Evolutionary conservation across 345 rosid species (phyloP).

Genomic region (Hibiscus trionum): DNA sequence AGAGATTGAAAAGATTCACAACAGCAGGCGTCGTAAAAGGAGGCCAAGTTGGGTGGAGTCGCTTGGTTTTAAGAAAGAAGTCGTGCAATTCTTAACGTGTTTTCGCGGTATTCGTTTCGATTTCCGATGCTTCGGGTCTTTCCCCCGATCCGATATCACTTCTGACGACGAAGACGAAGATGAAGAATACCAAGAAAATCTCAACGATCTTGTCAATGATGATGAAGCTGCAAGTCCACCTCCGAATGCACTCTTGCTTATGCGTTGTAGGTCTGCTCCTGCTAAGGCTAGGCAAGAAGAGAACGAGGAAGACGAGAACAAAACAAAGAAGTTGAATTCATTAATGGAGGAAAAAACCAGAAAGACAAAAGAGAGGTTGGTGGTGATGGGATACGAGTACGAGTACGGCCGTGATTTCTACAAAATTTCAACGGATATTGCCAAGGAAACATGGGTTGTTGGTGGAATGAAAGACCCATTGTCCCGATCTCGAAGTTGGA

Average conservation of each 20-base stretch:
- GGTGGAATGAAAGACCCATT: conserved; percentile 49
- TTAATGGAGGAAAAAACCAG: conserved; percentile 56
- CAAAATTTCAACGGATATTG: conserved; percentile 58
- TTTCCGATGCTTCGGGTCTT: conserved; percentile 59
- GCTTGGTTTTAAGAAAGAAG: conserved; percentile 65
- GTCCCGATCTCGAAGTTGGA: conserved; percentile 67
- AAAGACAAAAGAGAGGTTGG: conserved; percentile 31
- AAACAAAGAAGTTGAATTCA: conserved; percentile 34
- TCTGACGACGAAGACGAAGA: conserved; percentile 42
- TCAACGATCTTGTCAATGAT: neutral
- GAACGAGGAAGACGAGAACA: conserved; percentile 16
- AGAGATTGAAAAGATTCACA: conserved; percentile 54
- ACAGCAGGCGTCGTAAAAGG: conserved; percentile 28
- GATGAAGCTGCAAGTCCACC: conserved; percentile 57
- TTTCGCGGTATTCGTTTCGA: conserved; percentile 48
- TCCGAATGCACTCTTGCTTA: conserved; percentile 61
- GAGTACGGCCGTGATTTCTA: conserved; percentile 43
- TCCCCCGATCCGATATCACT: conserved; percentile 36
- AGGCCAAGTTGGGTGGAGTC: conserved; percentile 42
- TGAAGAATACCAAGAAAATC: conserved; percentile 9
- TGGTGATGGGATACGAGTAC: conserved; percentile 33
- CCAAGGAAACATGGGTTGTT: conserved; percentile 76
- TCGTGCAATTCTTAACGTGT: conserved; percentile 66
- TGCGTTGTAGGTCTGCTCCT: conserved; percentile 87
- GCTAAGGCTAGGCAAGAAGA: conserved; percentile 39